Base-by-base conservation (phyloP, 2,329 filamentous ascomycete species). In the Fusarium poae region DNA sequence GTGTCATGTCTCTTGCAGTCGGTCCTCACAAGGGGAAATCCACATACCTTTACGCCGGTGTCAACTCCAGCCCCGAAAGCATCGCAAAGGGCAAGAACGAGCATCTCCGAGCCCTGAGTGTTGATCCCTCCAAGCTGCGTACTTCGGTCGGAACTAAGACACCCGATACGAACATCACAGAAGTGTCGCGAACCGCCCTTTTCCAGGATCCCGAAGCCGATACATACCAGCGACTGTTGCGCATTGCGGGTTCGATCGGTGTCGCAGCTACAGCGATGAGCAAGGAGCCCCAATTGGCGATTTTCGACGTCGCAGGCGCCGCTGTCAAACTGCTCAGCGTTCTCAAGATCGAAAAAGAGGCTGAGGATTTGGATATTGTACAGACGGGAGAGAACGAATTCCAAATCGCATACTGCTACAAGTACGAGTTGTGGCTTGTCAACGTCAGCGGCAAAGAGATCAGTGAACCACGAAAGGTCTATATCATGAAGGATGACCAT, bases 181-280 rank as follows among this genome's bases (percentile, higher is more conserved):
- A 89, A 78, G 70, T 85, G 27, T 84, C 84, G 55, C 85, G 85
- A 62, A 77, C 82, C 58, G 75, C 83, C 49, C 80, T 90, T 29
- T 90, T 91, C 74, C 71, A 80, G 42, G 80, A 84, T 37, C 74
- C 77, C 12, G 79, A 82, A 72, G 80, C 80, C 57, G 86, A 88
- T 70, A 78, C 80, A 67, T 91, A 90, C 76, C 88, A 91, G 78
- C 82, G 88, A 62, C 73, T 89, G 50, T 76, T 89, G 73, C 84
- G 87, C 70, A 75, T 90, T 42, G 84, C 85, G 37, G 85, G 86
- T 43, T 86, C 92, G 62, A 83, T 97, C 39, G 94, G 92, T 62
- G 94, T 89, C 15, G 89, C 92, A 63, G 91, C 93, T 12, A 94
- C 93, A 1, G 92, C 92, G 29, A 83, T 97, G 67, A 89, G 92